These are phyloP conservation scores for Mucuna pruriens DNA, from an alignment of 306 rosid species.

Conservation along the genomic window DNA sequence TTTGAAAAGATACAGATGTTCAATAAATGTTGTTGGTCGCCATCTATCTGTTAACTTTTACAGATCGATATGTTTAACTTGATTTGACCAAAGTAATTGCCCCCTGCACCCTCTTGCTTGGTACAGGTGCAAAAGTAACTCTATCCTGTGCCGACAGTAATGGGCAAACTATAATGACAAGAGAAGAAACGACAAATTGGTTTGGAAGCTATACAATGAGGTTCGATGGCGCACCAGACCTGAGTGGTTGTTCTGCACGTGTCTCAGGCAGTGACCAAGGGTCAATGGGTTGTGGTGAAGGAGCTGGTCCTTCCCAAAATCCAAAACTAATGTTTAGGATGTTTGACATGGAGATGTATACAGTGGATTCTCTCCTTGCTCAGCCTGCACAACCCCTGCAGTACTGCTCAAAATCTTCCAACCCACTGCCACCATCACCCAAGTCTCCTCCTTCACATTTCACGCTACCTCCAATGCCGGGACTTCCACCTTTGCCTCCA, in stretches of 20 bases:
- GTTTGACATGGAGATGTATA: slow-evolving; percentile 77
- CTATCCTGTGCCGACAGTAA: slow-evolving; percentile 66
- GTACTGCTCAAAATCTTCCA: slow-evolving; percentile 63
- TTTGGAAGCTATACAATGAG: slow-evolving; percentile 72
- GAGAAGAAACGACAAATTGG: slow-evolving; percentile 84
- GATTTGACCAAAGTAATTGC: slow-evolving; percentile 17
- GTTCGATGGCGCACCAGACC: slow-evolving; percentile 78
- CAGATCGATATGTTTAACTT: neutral
- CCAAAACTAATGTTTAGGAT: slow-evolving; percentile 75
- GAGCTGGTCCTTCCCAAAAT: slow-evolving; percentile 70
- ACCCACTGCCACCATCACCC: slow-evolving; percentile 48
- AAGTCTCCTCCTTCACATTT: slow-evolving; percentile 53
- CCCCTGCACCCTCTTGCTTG: slow-evolving; percentile 18
- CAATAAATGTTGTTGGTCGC: neutral
- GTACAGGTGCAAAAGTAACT: slow-evolving; percentile 76
- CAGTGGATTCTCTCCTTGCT: slow-evolving; percentile 72
- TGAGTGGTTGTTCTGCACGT: slow-evolving; percentile 62
- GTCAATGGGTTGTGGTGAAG: slow-evolving; percentile 57
- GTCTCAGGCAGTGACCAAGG: slow-evolving; percentile 62
- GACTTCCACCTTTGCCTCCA: slow-evolving; percentile 43
- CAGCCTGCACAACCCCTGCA: slow-evolving; percentile 85
- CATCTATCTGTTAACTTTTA: neutral
- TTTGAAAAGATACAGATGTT: neutral
- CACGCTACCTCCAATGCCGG: slow-evolving; percentile 52
- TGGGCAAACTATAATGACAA: slow-evolving; percentile 65